A percentile compares a stretch with the other conserved stretches of the same genome.
Evolutionary conservation across 805 yeast species (phyloP).

Genomic region (Metschnikowia colocasiae): DNA sequence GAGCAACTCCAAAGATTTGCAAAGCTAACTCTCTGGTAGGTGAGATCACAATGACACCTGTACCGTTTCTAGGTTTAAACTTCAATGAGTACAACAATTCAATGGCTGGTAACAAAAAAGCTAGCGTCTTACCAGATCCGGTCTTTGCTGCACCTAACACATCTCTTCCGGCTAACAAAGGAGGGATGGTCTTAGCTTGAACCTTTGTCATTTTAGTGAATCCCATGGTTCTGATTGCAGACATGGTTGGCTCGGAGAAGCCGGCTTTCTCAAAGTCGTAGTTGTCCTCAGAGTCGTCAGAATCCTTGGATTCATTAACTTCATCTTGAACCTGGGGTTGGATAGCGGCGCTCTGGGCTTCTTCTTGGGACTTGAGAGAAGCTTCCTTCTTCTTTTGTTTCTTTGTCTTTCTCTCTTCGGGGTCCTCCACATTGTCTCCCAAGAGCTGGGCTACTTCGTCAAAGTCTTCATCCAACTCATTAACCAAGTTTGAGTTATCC

Average conservation of each 20-base stretch:
- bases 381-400: constrained; percentile 21
- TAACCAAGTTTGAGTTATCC: constrained; percentile 44
- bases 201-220: constrained; percentile 90
- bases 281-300: constrained; percentile 24
- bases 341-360: constrained; percentile 24
- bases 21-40: constrained; percentile 98
- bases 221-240: constrained; percentile 85
- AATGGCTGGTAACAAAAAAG: constrained; percentile 92
- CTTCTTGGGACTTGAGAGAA: constrained; percentile 19
- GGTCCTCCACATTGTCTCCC: constrained; percentile 42
- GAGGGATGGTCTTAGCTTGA: constrained; percentile 94
- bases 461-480: constrained; percentile 53
- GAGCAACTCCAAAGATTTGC: constrained; percentile 96
- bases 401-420: constrained; percentile 29
- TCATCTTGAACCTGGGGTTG: constrained; percentile 27
- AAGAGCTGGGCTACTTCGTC: constrained; percentile 55
- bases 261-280: constrained; percentile 43
- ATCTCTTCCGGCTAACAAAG: constrained; percentile 92
- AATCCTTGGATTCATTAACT: constrained; percentile 27
- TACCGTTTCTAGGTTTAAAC: constrained; percentile 97
- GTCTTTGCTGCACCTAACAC: constrained; percentile 99
- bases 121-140: constrained; percentile 97
- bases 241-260: constrained; percentile 76
- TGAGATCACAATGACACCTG: constrained; percentile 92
- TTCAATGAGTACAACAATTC: constrained; percentile 85